Percentiles rank a stretch among this genome's conserved stretches.
phyloP scores from a whole-genome alignment of 345 rosid genomes.

The Lepidium aucheri region DNA sequence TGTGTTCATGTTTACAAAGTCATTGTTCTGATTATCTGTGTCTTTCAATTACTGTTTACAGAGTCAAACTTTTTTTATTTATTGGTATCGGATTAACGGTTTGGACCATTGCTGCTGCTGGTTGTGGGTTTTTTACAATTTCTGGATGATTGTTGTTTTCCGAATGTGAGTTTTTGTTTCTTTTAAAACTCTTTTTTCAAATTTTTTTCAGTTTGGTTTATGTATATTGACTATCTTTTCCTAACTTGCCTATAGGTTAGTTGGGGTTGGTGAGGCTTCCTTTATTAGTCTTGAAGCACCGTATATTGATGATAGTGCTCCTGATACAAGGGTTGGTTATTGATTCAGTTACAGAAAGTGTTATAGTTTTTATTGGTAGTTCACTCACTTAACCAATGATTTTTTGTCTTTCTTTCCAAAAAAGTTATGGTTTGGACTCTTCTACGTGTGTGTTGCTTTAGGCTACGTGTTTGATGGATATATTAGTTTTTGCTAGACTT shows the following conservation, averaged over 20 bases:
- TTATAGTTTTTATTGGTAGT: neutral
- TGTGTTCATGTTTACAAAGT: neutral
- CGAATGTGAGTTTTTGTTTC: slow-evolving; percentile 54
- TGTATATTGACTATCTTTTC: neutral
- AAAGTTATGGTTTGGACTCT: slow-evolving; percentile 89
- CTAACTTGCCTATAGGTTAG: slow-evolving; percentile 46
- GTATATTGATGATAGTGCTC: slow-evolving; percentile 93
- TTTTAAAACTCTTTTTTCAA: neutral
- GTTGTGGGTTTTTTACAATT: slow-evolving; percentile 66
- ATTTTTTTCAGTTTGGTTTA: neutral
- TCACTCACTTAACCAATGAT: neutral
- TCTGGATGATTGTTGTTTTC: slow-evolving; percentile 75
- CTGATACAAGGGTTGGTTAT: slow-evolving; percentile 51
- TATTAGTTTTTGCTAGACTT: slow-evolving; percentile 36
- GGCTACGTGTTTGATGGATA: slow-evolving; percentile 93
- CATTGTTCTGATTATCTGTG: neutral
- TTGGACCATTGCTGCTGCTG: slow-evolving; percentile 77
- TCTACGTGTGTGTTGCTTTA: slow-evolving; percentile 90
- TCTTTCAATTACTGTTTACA: slow-evolving; percentile 24
- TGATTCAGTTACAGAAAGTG: neutral
- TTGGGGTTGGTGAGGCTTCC: slow-evolving; percentile 99
- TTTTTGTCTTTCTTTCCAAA: slow-evolving; percentile 35
- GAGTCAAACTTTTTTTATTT: slow-evolving; percentile 76
- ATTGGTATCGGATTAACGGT: slow-evolving; percentile 87
- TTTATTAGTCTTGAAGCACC: slow-evolving; percentile 99